Evolutionary conservation across 2,329 filamentous ascomycete genomes (phyloP).

Genomic region (Aureobasidium sp.): DNA sequence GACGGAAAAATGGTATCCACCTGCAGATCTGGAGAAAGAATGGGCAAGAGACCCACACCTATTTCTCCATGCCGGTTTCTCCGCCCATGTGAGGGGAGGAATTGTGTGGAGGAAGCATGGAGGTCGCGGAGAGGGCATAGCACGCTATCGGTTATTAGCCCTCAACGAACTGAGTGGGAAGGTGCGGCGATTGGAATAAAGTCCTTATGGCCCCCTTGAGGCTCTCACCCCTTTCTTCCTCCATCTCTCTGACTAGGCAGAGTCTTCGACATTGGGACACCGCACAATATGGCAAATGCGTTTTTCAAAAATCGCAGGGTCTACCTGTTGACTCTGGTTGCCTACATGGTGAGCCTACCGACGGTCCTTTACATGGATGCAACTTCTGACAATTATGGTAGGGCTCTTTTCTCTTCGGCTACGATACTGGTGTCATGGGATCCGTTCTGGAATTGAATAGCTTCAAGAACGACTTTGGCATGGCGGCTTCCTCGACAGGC

Average conservation of each 20-base stretch:
- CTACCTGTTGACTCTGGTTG: slow-evolving; percentile 37
- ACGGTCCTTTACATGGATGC: background rate
- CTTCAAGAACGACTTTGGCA: slow-evolving; percentile 39
- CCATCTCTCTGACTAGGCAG: background rate
- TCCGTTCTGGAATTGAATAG: slow-evolving; percentile 55
- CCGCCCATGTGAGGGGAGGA: background rate
- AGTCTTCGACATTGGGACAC: background rate
- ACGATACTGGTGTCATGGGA: slow-evolving; percentile 59
- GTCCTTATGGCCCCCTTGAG: background rate
- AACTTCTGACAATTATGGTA: slow-evolving; percentile 17
- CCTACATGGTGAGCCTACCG: slow-evolving; percentile 34
- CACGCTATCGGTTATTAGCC: background rate
- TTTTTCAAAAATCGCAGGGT: slow-evolving; percentile 39
- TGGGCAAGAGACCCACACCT: slow-evolving; percentile 3
- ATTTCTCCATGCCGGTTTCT: slow-evolving; percentile 12
- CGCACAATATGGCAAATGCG: slow-evolving; percentile 13
- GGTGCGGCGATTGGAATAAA: background rate
- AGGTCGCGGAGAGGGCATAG: background rate
- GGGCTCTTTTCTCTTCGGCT: slow-evolving; percentile 22
- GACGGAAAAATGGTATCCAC: slow-evolving; percentile 12
- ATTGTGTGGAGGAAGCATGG: background rate
- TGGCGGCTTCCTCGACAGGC: slow-evolving; percentile 42
- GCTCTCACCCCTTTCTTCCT: background rate
- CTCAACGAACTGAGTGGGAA: background rate
- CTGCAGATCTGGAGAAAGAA: slow-evolving; percentile 12